Conservation (phyloP, 2,329 filamentous ascomycete genomes). For the Xylariomycetidae sp. region DNA sequence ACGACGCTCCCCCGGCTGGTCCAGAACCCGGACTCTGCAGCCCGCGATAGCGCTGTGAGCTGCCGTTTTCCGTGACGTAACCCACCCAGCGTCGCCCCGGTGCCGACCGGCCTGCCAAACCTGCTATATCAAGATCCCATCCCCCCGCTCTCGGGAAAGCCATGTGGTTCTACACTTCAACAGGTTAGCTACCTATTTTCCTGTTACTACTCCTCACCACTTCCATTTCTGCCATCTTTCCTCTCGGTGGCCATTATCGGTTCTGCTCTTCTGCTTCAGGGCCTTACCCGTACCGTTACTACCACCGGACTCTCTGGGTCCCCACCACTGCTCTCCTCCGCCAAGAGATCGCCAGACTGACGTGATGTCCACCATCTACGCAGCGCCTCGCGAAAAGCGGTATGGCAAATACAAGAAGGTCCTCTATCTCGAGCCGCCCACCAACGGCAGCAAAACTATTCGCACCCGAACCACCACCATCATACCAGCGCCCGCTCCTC, state of each 20-base stretch:
- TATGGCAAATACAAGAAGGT: slow-evolving; percentile 33
- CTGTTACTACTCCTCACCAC: neutral
- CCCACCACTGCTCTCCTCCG: neutral
- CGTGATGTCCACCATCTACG: slow-evolving; percentile 24
- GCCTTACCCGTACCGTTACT: too few species aligned
- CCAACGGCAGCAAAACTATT: slow-evolving; percentile 29
- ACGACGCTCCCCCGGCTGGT: slow-evolving; percentile 5
- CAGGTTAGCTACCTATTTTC: slow-evolving; percentile 19
- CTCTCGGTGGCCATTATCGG: neutral
- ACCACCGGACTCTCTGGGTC: slow-evolving; percentile 1
- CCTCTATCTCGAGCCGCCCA: slow-evolving; percentile 35
- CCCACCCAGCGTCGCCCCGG: slow-evolving; percentile 13
- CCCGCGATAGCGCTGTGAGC: too few species aligned
- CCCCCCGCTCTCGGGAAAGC: slow-evolving; percentile 8
- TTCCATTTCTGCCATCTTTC: neutral
- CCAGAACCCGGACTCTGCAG: slow-evolving; percentile 4
- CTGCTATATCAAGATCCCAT: slow-evolving; percentile 16
- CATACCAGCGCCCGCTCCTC: slow-evolving; percentile 24
- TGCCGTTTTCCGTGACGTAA: slow-evolving; percentile 11
- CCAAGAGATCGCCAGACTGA: slow-evolving; percentile 15
- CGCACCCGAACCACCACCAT: slow-evolving; percentile 33
- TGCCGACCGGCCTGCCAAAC: slow-evolving; percentile 9
- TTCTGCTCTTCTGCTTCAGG: neutral
- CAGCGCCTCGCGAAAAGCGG: slow-evolving; percentile 27
- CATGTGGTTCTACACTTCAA: slow-evolving; percentile 25